Evolutionary conservation across 495 filamentous ascomycete genomes (phyloP), one percentile per base, ranked within the genome.

Genomic region (Penicillium turbatum): DNA sequence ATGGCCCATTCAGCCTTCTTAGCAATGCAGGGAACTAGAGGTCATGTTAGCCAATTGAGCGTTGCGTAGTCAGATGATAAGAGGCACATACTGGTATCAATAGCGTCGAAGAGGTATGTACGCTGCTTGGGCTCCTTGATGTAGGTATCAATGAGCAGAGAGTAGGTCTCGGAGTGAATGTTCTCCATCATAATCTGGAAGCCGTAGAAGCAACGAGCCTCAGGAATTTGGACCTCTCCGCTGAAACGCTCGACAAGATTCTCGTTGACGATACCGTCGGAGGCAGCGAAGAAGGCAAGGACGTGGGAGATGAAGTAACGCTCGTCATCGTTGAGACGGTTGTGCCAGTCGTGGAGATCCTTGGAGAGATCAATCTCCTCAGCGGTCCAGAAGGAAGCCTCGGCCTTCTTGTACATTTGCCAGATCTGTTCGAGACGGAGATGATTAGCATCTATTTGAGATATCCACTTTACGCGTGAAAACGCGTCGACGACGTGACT

Each of bases 131-230:
- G 89, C 79, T 98, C 93, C 80, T 95, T 96, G 80, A 98, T 95
- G 76, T 99, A 99, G 56, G 95, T 99, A 67, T 99, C 93, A 71
- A 99, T 99, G 61, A 99, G 86, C 12, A 99, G 84, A 31, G 92
- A 97, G 83, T 99, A 99, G 42, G 93, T 99, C 77, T 99, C 93
- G 26, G 93, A 95, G 83, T 99, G 93, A 66, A 99, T 97, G 79
- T 99, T 99, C 84, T 99, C 93, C 89, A 99, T 97, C 93, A 99
- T 99, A 79, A 99, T 99, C 78, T 99, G 93, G 83, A 99, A 99
- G 59, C 93, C 93, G 71, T 98, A 98, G 84, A 98, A 98, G 85
- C 93, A 97, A 70, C 93, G 90, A 51, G 93, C 93, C 77, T 98
- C 93, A 31, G 93, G 92, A 57, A 96, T 85, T 77, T 98, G 93